Conservation (phyloP, 2,329 filamentous ascomycete species). For the Neopestalotiopsis sp. region DNA sequence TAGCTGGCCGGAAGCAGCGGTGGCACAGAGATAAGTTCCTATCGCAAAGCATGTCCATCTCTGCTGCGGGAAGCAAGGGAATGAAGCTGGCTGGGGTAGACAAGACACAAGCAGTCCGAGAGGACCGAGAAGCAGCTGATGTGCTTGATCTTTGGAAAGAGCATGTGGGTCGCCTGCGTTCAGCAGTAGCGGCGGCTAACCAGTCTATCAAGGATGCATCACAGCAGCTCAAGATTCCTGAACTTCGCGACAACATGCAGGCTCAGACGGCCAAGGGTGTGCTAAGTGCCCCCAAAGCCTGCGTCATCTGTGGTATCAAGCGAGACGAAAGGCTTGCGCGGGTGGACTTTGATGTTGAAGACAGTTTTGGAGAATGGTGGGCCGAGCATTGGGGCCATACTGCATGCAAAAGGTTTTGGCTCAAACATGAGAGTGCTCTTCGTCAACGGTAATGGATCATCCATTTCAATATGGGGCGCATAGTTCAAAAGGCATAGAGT, state of each 20-base stretch:
- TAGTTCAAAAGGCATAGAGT: too few relatives aligned
- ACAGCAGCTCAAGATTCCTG: slow-evolving; percentile 63
- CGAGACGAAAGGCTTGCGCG: slow-evolving; percentile 82
- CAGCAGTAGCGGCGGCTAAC: slow-evolving; percentile 72
- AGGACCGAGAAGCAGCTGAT: slow-evolving; percentile 85
- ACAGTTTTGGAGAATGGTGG: slow-evolving; percentile 98
- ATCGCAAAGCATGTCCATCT: slow-evolving; percentile 88
- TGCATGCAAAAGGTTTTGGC: slow-evolving; percentile 85
- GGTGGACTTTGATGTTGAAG: slow-evolving; percentile 78
- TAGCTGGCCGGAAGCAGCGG: slow-evolving; percentile 82
- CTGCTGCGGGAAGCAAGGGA: slow-evolving; percentile 74
- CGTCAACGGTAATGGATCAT: slow-evolving; percentile 62
- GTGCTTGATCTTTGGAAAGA: slow-evolving; percentile 77
- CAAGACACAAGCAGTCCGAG: slow-evolving; percentile 79
- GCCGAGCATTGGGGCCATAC: slow-evolving; percentile 84
- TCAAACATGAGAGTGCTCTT: slow-evolving; percentile 73
- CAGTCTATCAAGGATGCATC: slow-evolving; percentile 41
- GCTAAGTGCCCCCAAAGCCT: slow-evolving; percentile 74
- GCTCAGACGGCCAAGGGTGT: slow-evolving; percentile 75
- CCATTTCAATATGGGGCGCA: too few relatives aligned
- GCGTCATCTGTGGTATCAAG: slow-evolving; percentile 86
- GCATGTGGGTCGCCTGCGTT: slow-evolving; percentile 76
- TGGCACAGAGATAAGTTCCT: slow-evolving; percentile 92
- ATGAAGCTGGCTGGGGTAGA: slow-evolving; percentile 94
- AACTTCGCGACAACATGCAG: slow-evolving; percentile 72